phyloP scores from a whole-genome alignment of 495 filamentous ascomycete species.

The Trichoderma gamsii region DNA sequence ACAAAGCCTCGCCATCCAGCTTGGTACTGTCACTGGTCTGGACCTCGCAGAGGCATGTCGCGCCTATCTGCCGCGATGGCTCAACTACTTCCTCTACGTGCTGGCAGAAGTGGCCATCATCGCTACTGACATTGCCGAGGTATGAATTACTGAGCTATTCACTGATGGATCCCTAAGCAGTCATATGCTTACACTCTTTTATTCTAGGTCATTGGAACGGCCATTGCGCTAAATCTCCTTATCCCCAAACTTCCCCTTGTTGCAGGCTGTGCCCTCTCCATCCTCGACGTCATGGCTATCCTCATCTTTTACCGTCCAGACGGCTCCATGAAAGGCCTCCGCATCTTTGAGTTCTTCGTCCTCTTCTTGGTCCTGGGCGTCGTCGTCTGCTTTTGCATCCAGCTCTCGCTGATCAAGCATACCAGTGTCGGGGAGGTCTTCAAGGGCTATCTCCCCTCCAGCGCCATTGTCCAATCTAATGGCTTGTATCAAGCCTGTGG shows the following conservation, averaged over 20 bases:
- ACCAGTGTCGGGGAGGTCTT: constrained; percentile 72
- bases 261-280: constrained; percentile 79
- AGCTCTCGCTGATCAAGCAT: constrained; percentile 69
- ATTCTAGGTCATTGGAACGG: constrained; percentile 76
- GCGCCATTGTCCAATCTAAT: constrained; percentile 56
- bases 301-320: constrained; percentile 78
- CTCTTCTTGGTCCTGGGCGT: constrained; percentile 74
- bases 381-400: constrained; percentile 85
- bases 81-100: constrained; percentile 67
- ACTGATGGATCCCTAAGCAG: constrained; percentile 17
- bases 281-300: constrained; percentile 78
- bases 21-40: constrained; percentile 78
- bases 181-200: neutral
- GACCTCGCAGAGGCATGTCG: constrained; percentile 76
- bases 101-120: constrained; percentile 77
- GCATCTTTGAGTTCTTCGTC: constrained; percentile 77
- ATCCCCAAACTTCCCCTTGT: constrained; percentile 71
- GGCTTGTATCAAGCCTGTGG: constrained; percentile 87
- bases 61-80: constrained; percentile 68
- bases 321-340: constrained; percentile 64
- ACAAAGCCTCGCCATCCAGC: constrained; percentile 75
- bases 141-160: constrained; percentile 10
- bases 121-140: constrained; percentile 86
- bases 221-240: constrained; percentile 83
- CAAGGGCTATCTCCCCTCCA: constrained; percentile 73